A percentile compares a stretch with the other conserved stretches of the same genome.
These are phyloP conservation scores for Solanum sejunctum DNA, from an alignment of 257 asterid genomes.

Conservation along the genomic window DNA sequence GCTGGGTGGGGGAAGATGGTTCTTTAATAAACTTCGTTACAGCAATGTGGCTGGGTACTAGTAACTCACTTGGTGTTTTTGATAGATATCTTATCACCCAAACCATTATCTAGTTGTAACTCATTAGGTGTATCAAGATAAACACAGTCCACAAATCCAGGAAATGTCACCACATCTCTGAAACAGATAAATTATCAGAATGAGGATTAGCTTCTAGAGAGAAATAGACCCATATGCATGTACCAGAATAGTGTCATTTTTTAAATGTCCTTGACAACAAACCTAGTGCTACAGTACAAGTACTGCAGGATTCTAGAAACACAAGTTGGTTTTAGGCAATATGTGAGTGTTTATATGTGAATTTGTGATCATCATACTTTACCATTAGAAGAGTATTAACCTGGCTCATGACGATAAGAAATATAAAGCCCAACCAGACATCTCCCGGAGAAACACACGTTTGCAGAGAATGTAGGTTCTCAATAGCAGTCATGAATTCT, in stretches of 20 bases:
- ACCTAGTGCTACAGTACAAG: background rate
- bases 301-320: background rate
- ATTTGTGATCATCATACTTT: background rate
- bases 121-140: slow-evolving; percentile 84
- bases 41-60: background rate
- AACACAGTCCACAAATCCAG: slow-evolving; percentile 92
- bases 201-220: background rate
- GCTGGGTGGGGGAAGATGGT: background rate
- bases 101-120: slow-evolving; percentile 70
- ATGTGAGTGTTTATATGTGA: background rate
- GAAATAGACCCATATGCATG: background rate
- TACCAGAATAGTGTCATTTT: background rate
- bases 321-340: background rate
- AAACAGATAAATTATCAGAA: background rate
- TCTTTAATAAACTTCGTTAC: background rate
- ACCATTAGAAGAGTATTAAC: background rate
- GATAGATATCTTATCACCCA: slow-evolving; percentile 65
- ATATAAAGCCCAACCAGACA: background rate
- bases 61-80: slow-evolving; percentile 60
- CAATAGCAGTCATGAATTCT: background rate
- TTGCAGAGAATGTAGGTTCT: background rate
- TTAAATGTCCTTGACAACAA: background rate
- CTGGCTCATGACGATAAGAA: background rate
- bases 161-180: slow-evolving; percentile 84
- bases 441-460: background rate